These are phyloP conservation scores for Cutaneotrichosporon curvatum DNA, from an alignment of 1,284 basidiomycete species.

Conservation along the genomic window DNA sequence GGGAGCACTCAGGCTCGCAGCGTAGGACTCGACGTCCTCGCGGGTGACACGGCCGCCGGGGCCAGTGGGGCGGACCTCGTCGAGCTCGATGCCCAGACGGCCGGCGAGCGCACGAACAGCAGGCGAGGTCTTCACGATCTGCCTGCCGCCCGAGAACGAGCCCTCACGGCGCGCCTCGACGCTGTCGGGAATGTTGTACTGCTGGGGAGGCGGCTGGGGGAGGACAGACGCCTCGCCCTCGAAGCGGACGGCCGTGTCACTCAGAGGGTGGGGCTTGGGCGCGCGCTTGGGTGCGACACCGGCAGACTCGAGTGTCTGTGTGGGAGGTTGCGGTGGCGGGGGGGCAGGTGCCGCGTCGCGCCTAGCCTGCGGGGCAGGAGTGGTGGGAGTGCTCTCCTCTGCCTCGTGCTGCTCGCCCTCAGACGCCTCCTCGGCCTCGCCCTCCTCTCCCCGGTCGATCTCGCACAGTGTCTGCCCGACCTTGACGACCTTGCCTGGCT, in stretches of 20 bases:
- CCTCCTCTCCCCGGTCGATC: slow-evolving; percentile 52
- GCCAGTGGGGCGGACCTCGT: slow-evolving; percentile 56
- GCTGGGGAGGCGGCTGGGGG: slow-evolving; percentile 17
- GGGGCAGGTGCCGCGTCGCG: no score
- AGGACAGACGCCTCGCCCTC: slow-evolving; percentile 36
- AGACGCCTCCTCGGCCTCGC: slow-evolving; percentile 7
- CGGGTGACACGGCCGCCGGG: slow-evolving; percentile 57
- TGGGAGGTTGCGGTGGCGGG: neutral
- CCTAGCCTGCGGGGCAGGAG: no score
- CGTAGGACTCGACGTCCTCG: slow-evolving; percentile 52
- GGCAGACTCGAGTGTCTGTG: neutral
- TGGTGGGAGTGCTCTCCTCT: neutral
- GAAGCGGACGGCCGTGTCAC: slow-evolving; percentile 23
- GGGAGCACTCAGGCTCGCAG: neutral
- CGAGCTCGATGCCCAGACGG: slow-evolving; percentile 29
- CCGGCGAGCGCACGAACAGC: slow-evolving; percentile 34
- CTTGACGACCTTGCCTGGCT: slow-evolving; percentile 77
- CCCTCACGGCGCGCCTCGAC: slow-evolving; percentile 13
- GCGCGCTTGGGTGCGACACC: slow-evolving; percentile 5
- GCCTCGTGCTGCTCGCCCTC: slow-evolving; percentile 1
- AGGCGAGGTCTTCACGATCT: slow-evolving; percentile 32
- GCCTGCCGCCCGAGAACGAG: neutral
- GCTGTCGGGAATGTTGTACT: slow-evolving; percentile 7
- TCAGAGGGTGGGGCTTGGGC: slow-evolving; percentile 14
- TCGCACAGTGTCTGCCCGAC: slow-evolving; percentile 76